A percentile compares a stretch with the other conserved stretches of the same genome.
Evolutionary conservation across 2,329 filamentous ascomycete species (phyloP).

Genomic region (Sarocladium strictum): DNA sequence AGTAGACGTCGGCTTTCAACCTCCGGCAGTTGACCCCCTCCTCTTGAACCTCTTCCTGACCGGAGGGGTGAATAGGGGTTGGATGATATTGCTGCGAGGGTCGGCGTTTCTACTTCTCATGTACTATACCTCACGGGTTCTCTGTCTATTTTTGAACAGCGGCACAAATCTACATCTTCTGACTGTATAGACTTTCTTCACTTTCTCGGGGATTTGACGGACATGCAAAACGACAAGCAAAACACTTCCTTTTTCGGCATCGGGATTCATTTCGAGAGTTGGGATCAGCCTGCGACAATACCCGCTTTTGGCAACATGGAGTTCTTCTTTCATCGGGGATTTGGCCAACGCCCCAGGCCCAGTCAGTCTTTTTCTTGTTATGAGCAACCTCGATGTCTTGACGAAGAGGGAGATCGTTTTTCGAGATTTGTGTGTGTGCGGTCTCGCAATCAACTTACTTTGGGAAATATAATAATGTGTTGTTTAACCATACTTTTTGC

Average conservation of each 20-base stretch:
- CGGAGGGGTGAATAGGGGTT: not conserved
- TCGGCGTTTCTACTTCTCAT: conserved; percentile 3
- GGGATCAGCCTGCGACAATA: not conserved
- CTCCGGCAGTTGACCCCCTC: conserved; percentile 3
- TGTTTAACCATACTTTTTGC: not conserved
- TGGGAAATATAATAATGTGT: conserved; percentile 8
- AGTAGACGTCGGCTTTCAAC: conserved; percentile 3
- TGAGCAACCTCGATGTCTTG: not conserved
- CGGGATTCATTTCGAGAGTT: not conserved
- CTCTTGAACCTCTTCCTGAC: not conserved
- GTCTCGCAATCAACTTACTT: conserved; percentile 7
- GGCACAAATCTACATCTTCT: conserved; percentile 9
- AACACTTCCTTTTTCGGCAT: not conserved
- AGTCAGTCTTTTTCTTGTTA: not conserved
- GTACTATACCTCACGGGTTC: conserved; percentile 3
- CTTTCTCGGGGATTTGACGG: conserved; percentile 4
- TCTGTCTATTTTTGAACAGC: conserved; percentile 9
- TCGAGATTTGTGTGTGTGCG: conserved; percentile 6
- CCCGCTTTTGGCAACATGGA: conserved; percentile 3
- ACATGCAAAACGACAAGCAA: conserved; percentile 5
- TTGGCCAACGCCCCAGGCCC: conserved; percentile 3
- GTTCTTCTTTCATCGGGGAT: conserved; percentile 2
- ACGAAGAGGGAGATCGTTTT: not conserved
- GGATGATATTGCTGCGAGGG: not conserved
- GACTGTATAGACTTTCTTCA: conserved; percentile 9